Base-by-base conservation (phyloP, 1,284 basidiomycete species). In the Ceratobasidium sp. region DNA sequence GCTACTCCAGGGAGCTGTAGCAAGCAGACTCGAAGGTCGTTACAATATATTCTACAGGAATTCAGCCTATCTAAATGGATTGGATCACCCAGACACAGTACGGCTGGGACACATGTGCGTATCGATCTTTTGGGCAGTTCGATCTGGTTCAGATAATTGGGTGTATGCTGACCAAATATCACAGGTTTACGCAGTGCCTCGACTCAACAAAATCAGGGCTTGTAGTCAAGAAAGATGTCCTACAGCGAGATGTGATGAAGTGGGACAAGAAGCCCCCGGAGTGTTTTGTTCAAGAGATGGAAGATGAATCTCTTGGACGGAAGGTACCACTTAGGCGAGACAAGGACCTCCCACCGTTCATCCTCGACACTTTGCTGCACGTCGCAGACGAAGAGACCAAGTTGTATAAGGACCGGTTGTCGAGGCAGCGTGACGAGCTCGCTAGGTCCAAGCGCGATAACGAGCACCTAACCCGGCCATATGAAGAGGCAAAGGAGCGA, bases 141-240 rank as follows among this genome's bases (percentile, higher is more conserved):
- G 48, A 51, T 19, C n/a, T n/a, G n/a, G n/a, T n/a, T n/a, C n/a
- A n/a, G n/a, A n/a, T n/a, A n/a, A n/a, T n/a, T 27, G 41, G 48
- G 24, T 48, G 53, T 39, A 34, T 24, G 24, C 19, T 29, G 24
- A 29, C 29, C 8, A 65, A 19, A 27, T 22, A 7, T 34, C 24
- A 76, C n/a, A n/a, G 76, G 74, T 74, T 74, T 43, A 71, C 65
- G 27, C 53, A 63, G 31, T 63, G 74, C 27, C 76, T 76, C 29
- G 76, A 76, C 39, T 48, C 76, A 0, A 59, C 22, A 1, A 76
- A 76, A 31, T 76, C 76, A 11, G 76, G 76, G 1, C 39, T 71
- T 5, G 53, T 46, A 1, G 74, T 75, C 41, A 43, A 37, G 19
- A 13, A 31, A 3, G 61, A 63, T 19, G 69, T 76, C 16, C 59